phyloP scores from a whole-genome alignment of 2,329 filamentous ascomycete species.

The Clonostachys byssicola region DNA sequence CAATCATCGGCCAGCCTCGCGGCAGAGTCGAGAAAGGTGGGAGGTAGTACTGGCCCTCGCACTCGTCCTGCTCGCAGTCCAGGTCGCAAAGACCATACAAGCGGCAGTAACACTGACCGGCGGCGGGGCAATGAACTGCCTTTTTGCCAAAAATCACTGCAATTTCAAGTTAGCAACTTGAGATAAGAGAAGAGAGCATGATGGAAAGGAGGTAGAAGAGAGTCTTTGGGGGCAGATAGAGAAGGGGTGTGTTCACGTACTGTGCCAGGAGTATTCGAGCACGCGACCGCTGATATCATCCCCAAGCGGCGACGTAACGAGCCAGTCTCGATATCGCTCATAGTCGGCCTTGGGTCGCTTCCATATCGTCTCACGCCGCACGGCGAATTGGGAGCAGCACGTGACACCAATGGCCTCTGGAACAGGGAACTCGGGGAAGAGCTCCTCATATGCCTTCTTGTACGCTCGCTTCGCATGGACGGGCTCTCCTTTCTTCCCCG shows the following conservation, averaged over 20 bases:
- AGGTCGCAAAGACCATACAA: conserved; percentile 57
- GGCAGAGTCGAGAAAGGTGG: conserved; percentile 55
- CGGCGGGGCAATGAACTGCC: conserved; percentile 55
- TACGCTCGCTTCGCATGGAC: conserved; percentile 35
- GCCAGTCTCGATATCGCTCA: conserved; percentile 52
- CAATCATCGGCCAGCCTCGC: conserved; percentile 55
- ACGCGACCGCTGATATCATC: conserved; percentile 55
- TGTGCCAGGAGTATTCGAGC: conserved; percentile 64
- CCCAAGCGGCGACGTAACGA: conserved; percentile 48
- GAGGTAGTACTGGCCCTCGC: conserved; percentile 53
- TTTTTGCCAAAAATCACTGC: conserved; percentile 55
- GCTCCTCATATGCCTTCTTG: conserved; percentile 32
- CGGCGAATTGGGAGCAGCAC: conserved; percentile 65
- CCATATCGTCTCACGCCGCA: conserved; percentile 47
- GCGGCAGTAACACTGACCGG: conserved; percentile 61
- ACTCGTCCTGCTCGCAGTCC: conserved; percentile 37
- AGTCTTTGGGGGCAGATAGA: too few relatives aligned
- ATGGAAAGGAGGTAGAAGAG: not conserved
- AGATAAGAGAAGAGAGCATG: not conserved
- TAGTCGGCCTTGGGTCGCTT: conserved; percentile 48
- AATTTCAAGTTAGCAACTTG: not conserved
- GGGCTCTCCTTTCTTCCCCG: conserved; percentile 22
- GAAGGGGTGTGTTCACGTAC: conserved; percentile 30
- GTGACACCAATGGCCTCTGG: conserved; percentile 47
- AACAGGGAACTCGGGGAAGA: conserved; percentile 33